Evolutionary conservation across 768 basidiomycete species (phyloP), one percentile per base, ranked within the genome.

Genomic region (Kwoniella dendrophila): DNA sequence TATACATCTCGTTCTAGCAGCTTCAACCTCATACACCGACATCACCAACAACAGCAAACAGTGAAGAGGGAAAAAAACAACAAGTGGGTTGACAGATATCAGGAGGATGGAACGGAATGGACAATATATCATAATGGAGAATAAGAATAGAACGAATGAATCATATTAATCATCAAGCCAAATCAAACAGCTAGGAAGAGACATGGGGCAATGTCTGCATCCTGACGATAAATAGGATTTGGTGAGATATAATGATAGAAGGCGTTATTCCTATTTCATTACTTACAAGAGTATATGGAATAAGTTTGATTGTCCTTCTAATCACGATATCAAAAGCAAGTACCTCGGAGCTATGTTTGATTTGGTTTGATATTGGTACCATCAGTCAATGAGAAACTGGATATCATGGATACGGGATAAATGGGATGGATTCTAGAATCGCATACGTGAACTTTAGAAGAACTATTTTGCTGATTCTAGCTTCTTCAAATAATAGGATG

Each of bases 121-220:
- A 27, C 16, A 27, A 48, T 22, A 38, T 34, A 38, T 26, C 32
- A 10, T 49, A 32, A 50, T 22, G 29, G n/a, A 33, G 48, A 61
- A 8, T 11, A 14, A 34, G 49, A 53, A n/a, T 16, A 18, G 41
- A 50, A 40, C 27, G 8, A 53, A 55, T 48, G 22, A 38, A 50
- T 20, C 20, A 54, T 26, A 56, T 26, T 27, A 32, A 26, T 16
- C 53, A 29, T 24, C 24, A 44, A 50, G 10, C n/a, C n/a, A n/a
- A n/a, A n/a, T n/a, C n/a, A 64, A 10, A 50, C 59, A 67, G 66
- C 72, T 43, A 73, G 72, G 72, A 73, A 70, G 72, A 71, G 48
- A 70, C 71, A 63, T 66, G 72, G 72, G 72, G 72, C 72, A 73
- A 73, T 73, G 72, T 73, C 72, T 61, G 72, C 38, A 48, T 67